phyloP scores from a whole-genome alignment of 805 yeast genomes.

The Cyberlindnera nakhonratchasimensis region DNA sequence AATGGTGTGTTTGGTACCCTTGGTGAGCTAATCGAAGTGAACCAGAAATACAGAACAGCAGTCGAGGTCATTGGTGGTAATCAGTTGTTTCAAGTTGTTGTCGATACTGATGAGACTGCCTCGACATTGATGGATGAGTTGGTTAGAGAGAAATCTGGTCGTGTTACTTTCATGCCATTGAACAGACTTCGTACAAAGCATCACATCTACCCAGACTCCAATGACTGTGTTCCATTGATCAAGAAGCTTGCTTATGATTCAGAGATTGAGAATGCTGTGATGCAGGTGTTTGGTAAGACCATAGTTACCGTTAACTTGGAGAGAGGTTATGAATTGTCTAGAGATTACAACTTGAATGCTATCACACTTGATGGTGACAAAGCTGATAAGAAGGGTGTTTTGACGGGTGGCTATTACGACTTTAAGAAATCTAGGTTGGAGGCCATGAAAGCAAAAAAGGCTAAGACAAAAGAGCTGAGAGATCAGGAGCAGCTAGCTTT shows the following conservation, averaged over 20 bases:
- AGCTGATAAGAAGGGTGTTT: constrained; percentile 76
- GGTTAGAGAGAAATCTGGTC: constrained; percentile 64
- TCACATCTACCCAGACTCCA: constrained; percentile 56
- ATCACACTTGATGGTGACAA: constrained; percentile 92
- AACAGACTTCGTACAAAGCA: constrained; percentile 52
- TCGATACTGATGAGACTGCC: constrained; percentile 84
- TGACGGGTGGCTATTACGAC: constrained; percentile 87
- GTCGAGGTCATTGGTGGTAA: constrained; percentile 89
- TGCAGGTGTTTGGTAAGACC: constrained; percentile 77
- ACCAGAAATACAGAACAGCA: constrained; percentile 79
- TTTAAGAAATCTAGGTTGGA: constrained; percentile 67
- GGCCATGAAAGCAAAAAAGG: constrained; percentile 53
- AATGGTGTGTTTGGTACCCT: constrained; percentile 76
- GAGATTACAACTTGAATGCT: constrained; percentile 58
- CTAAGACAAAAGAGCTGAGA: constrained; percentile 48
- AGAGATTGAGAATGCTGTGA: constrained; percentile 60
- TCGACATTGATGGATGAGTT: constrained; percentile 73
- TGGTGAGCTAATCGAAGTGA: constrained; percentile 78
- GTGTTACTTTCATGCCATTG: constrained; percentile 89
- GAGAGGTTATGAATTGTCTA: constrained; percentile 65
- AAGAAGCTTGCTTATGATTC: constrained; percentile 65
- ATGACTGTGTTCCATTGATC: constrained; percentile 68
- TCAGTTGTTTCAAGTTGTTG: constrained; percentile 83
- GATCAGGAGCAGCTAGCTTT: constrained; percentile 38
- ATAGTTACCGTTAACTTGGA: constrained; percentile 71